A percentile compares a stretch with the other conserved stretches of the same genome.
Evolutionary conservation across 768 basidiomycete species (phyloP).

Genomic region (Lentinus tigrinus): DNA sequence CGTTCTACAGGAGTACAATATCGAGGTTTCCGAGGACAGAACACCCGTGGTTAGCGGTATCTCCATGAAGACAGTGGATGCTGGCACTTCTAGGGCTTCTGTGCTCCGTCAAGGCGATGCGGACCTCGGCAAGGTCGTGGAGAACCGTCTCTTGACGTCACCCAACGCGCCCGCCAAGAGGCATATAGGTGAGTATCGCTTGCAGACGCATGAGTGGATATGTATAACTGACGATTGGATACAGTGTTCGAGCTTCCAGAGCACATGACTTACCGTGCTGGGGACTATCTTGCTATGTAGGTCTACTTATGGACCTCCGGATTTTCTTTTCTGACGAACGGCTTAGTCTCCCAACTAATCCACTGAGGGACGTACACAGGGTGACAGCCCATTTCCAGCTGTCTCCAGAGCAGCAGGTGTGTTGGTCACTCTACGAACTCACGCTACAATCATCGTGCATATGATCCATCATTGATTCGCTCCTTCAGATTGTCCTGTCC

Average conservation of each 20-base stretch:
- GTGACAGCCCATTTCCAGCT: conserved; percentile 38
- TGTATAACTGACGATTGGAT: neutral
- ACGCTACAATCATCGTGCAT: neutral
- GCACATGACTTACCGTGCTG: conserved; percentile 38
- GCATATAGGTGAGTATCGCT: conserved; percentile 36
- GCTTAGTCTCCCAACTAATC: conserved; percentile 40
- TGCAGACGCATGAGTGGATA: neutral
- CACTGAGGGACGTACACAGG: conserved; percentile 36
- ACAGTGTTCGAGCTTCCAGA: conserved; percentile 42
- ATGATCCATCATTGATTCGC: neutral
- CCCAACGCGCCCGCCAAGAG: conserved; percentile 39
- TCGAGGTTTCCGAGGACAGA: conserved; percentile 17
- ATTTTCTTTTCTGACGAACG: neutral
- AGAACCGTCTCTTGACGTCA: conserved; percentile 40
- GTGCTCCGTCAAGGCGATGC: conserved; percentile 39
- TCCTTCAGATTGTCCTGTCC: conserved; percentile 34
- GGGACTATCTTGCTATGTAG: conserved; percentile 48
- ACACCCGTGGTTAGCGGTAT: conserved; percentile 20
- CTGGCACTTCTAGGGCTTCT: conserved; percentile 33
- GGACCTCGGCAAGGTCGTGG: conserved; percentile 37
- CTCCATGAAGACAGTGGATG: conserved; percentile 31
- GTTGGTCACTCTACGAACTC: neutral
- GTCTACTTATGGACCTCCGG: conserved; percentile 1
- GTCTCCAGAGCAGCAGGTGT: conserved; percentile 39
- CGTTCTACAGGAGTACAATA: conserved; percentile 32